phyloP scores from a whole-genome alignment of 331 rosid species.

The Arachis monticola region DNA sequence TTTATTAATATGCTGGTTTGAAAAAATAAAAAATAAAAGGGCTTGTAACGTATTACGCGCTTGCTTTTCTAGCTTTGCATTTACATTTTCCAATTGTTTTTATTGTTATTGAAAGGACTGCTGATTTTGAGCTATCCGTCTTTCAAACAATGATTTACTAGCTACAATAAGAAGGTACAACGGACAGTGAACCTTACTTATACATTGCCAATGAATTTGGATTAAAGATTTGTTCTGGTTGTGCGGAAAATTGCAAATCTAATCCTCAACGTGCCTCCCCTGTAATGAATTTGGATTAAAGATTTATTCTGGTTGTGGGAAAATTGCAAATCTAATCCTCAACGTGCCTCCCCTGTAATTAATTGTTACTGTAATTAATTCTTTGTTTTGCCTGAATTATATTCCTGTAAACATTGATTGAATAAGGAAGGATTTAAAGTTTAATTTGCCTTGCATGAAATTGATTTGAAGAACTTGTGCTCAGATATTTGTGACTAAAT shows the following conservation, averaged over 20 bases:
- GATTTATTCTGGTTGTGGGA: no score
- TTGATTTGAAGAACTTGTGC: constrained; percentile 16
- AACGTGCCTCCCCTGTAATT: no score
- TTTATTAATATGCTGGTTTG: background rate
- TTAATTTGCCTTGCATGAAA: background rate
- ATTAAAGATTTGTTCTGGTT: constrained; percentile 5
- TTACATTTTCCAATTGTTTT: background rate
- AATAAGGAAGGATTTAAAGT: background rate
- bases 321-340: no score
- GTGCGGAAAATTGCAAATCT: constrained; percentile 28
- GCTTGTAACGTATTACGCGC: background rate
- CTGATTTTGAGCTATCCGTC: background rate
- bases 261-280: background rate
- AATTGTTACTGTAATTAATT: no score
- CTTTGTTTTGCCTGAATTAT: background rate
- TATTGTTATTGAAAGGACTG: background rate
- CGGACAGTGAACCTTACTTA: background rate
- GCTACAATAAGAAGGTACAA: background rate
- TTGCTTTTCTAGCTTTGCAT: constrained; percentile 13
- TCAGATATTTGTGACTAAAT: constrained; percentile 13
- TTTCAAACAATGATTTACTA: background rate
- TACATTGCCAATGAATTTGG: constrained; percentile 27
- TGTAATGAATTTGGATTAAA: background rate
- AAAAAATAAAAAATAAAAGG: background rate
- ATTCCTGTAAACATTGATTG: background rate